A percentile compares a stretch with the other conserved stretches of the same genome.
Evolutionary conservation across 306 rosid species (phyloP).

Genomic region (Casuarina glauca): DNA sequence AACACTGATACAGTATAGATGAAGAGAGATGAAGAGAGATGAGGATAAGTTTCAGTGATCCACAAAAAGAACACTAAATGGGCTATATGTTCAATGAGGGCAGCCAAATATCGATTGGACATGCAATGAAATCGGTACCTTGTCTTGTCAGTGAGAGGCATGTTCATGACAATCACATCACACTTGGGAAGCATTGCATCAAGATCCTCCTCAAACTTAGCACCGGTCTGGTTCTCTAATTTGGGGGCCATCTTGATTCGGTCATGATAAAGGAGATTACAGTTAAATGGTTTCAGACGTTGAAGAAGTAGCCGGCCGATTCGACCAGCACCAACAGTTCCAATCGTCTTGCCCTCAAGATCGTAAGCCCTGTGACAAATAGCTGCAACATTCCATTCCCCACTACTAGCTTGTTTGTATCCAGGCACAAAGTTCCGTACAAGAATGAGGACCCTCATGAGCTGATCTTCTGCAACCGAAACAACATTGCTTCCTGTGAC

Average conservation of each 20-base stretch:
- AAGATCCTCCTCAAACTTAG: conserved; percentile 84
- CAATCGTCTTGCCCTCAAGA: conserved; percentile 92
- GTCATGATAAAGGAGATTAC: conserved; percentile 88
- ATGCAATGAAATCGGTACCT: conserved; percentile 37
- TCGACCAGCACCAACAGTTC: conserved; percentile 88
- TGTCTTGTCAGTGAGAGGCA: conserved; percentile 85
- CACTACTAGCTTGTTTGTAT: conserved; percentile 61
- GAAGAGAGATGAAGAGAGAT: neutral
- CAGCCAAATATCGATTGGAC: neutral
- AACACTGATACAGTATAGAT: neutral
- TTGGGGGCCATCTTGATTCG: conserved; percentile 66
- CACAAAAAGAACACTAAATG: too few relatives aligned
- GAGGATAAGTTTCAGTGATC: neutral
- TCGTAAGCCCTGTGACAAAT: conserved; percentile 86
- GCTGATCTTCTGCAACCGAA: conserved; percentile 94
- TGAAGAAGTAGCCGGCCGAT: conserved; percentile 88
- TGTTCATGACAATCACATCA: conserved; percentile 85
- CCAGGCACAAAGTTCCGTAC: conserved; percentile 86
- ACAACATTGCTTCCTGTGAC: conserved; percentile 92
- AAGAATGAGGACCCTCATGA: conserved; percentile 88
- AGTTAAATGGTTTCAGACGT: conserved; percentile 86
- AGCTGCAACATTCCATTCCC: conserved; percentile 98
- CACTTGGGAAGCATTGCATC: conserved; percentile 98
- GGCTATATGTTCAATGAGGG: too few relatives aligned
- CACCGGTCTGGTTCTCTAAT: conserved; percentile 76